phyloP scores from a whole-genome alignment of 345 rosid genomes.

The Ceriops tagal region DNA sequence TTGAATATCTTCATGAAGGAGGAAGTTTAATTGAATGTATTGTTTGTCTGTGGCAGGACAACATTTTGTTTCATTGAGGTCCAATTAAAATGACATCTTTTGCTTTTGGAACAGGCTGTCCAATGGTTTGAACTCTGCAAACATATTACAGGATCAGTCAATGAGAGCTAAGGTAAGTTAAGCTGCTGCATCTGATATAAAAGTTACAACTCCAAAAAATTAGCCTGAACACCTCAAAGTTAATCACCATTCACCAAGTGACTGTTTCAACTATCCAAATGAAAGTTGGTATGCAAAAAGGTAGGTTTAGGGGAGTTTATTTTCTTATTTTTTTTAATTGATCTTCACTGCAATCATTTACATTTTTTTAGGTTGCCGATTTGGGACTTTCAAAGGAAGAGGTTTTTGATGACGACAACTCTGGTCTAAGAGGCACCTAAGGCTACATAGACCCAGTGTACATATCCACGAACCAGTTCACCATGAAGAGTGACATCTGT shows the following conservation, averaged over 20 bases:
- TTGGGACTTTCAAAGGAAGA: conserved; percentile 94
- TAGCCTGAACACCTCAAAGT: too few species aligned
- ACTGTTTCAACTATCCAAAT: too few species aligned
- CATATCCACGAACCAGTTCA: conserved; percentile 68
- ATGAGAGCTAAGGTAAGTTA: conserved; percentile 58
- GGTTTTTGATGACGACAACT: conserved; percentile 62
- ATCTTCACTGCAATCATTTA: conserved; percentile 1
- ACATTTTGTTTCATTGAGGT: neutral
- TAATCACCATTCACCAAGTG: too few species aligned
- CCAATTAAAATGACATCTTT: neutral
- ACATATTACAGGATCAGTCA: conserved; percentile 71
- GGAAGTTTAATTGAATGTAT: too few species aligned
- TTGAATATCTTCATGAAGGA: too few species aligned
- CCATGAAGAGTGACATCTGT: conserved; percentile 80
- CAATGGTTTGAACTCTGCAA: conserved; percentile 88
- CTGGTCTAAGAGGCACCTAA: conserved; percentile 87
- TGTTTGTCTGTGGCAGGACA: neutral
- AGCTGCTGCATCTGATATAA: too few species aligned
- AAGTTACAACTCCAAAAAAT: too few species aligned
- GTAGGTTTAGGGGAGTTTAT: neutral
- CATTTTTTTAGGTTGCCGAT: conserved; percentile 72
- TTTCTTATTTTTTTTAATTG: neutral
- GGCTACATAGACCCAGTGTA: conserved; percentile 90
- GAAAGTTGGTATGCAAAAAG: too few species aligned
- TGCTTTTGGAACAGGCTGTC: conserved; percentile 64